phyloP scores from a whole-genome alignment of 495 filamentous ascomycete genomes.

The Pseudoneurospora amorphoporcata region DNA sequence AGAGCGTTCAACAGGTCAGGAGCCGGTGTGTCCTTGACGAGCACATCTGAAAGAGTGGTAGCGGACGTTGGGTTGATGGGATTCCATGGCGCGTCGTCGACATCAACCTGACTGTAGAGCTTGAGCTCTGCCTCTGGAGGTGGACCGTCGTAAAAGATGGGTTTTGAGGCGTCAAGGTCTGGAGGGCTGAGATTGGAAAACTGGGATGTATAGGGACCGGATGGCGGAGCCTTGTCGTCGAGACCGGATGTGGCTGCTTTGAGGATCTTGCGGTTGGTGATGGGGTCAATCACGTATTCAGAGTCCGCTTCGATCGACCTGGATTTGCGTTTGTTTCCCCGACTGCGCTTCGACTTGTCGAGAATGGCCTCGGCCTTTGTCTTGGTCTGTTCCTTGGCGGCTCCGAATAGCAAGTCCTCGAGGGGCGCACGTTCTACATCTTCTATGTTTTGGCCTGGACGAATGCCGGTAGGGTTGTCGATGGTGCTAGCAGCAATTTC shows the following conservation, averaged over 20 bases:
- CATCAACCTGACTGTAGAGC: constrained; percentile 22
- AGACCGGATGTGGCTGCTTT: constrained; percentile 9
- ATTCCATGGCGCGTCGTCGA: constrained; percentile 18
- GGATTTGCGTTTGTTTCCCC: not conserved
- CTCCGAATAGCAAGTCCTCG: constrained; percentile 24
- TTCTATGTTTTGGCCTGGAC: constrained; percentile 27
- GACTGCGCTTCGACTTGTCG: not conserved
- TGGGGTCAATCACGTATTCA: constrained; percentile 48
- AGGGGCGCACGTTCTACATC: constrained; percentile 26
- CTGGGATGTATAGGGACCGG: constrained; percentile 30
- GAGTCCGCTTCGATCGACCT: not conserved
- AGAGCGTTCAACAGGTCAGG: constrained; percentile 6
- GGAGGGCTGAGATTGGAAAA: constrained; percentile 19
- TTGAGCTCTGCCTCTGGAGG: constrained; percentile 29
- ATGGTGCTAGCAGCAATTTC: not conserved
- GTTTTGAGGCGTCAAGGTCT: constrained; percentile 4
- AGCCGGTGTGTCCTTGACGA: constrained; percentile 6
- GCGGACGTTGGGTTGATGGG: not conserved
- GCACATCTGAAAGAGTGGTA: not conserved
- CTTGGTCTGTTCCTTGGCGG: not conserved
- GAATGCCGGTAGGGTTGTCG: constrained; percentile 20
- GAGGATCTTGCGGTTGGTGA: constrained; percentile 48
- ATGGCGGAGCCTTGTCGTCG: constrained; percentile 24
- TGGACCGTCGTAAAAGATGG: constrained; percentile 24
- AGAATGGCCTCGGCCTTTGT: not conserved